Conservation (phyloP, 2,329 filamentous ascomycete genomes). For the Davidsoniella eucalypti region DNA sequence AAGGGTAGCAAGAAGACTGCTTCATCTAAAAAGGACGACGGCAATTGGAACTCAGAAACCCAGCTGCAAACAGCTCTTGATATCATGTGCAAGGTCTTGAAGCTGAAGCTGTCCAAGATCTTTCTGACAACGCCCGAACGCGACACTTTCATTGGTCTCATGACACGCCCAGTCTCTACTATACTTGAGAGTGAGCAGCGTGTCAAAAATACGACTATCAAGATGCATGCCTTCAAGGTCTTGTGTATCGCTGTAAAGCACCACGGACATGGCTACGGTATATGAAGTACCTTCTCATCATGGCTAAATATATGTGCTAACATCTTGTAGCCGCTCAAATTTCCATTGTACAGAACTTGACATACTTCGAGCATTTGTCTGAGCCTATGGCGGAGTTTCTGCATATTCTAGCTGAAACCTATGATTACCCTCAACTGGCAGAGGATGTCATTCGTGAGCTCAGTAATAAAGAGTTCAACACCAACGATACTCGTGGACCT, state of each 20-base stretch:
- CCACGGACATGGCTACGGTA: conserved; percentile 91
- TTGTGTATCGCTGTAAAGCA: conserved; percentile 94
- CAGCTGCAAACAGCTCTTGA: conserved; percentile 83
- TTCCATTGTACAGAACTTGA: conserved; percentile 91
- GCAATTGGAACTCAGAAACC: conserved; percentile 70
- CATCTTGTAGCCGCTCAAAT: conserved; percentile 67
- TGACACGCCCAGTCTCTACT: conserved; percentile 86
- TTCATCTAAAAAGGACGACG: conserved; percentile 41
- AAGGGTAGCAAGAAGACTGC: conserved; percentile 61
- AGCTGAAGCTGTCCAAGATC: conserved; percentile 78
- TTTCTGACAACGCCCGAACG: conserved; percentile 93
- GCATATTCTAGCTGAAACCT: conserved; percentile 89
- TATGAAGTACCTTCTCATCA: conserved; percentile 15
- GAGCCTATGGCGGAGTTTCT: conserved; percentile 98
- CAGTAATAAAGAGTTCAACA: conserved; percentile 96
- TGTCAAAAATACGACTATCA: conserved; percentile 72
- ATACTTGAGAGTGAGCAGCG: conserved; percentile 87
- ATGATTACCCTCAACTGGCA: conserved; percentile 88
- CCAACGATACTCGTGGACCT: conserved; percentile 84
- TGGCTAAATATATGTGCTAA: conserved; percentile 17
- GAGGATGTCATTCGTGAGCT: conserved; percentile 89
- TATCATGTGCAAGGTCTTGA: conserved; percentile 89
- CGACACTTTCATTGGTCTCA: conserved; percentile 82
- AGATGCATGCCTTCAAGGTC: conserved; percentile 96
- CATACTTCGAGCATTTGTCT: conserved; percentile 96